Percentiles rank a stretch among this genome's conserved stretches.
These are phyloP conservation scores for Microcyclosporella mali DNA, from an alignment of 2,329 filamentous ascomycete species.

Conservation along the genomic window DNA sequence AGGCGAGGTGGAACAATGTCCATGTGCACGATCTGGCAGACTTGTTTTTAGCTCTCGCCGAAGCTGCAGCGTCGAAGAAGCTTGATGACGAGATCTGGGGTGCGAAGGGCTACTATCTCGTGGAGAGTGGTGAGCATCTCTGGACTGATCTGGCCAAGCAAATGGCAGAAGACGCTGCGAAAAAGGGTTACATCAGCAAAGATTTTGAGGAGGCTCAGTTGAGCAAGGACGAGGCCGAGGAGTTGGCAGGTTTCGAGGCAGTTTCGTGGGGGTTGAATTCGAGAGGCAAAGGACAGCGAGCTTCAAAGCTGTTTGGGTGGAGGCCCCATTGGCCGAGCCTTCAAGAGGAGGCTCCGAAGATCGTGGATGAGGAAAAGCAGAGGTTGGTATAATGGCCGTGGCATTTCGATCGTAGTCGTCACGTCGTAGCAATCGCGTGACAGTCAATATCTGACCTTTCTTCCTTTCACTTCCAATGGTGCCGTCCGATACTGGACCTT, in stretches of 20 bases:
- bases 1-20: conserved; percentile 51
- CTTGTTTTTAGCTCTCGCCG: conserved; percentile 49
- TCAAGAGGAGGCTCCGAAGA: conserved; percentile 26
- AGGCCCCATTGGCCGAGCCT: conserved; percentile 39
- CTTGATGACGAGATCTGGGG: conserved; percentile 49
- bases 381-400: conserved; percentile 11
- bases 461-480: conserved; percentile 10
- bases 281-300: conserved; percentile 49
- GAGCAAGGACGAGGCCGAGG: conserved; percentile 43
- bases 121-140: conserved; percentile 54
- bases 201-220: conserved; percentile 51
- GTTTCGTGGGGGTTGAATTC: conserved; percentile 58
- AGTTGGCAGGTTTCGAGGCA: conserved; percentile 44
- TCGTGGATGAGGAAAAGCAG: conserved; percentile 27
- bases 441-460: conserved; percentile 11
- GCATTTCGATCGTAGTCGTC: too few species aligned
- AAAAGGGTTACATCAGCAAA: conserved; percentile 42
- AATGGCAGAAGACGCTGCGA: conserved; percentile 19
- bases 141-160: conserved; percentile 43
- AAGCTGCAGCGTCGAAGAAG: conserved; percentile 26
- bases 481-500: conserved; percentile 22
- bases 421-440: too few species aligned
- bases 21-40: conserved; percentile 55
- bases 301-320: conserved; percentile 57
- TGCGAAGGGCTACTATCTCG: conserved; percentile 59